Base-by-base conservation (phyloP, 805 yeast genomes). In the Zygosaccharomyces lentus region DNA sequence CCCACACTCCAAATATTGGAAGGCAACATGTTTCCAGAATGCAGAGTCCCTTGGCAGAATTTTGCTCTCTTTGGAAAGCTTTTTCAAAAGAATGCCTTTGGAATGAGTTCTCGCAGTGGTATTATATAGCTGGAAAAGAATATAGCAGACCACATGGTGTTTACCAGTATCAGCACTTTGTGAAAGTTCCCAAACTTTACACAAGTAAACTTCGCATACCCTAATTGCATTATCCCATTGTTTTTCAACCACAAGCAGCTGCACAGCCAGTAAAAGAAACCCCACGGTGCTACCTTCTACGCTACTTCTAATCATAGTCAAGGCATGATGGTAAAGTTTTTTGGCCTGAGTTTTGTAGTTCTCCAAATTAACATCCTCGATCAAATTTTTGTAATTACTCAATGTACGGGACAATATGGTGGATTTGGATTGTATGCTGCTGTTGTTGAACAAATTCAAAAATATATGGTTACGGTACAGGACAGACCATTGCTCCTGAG, bases 21-120 rank as follows among this genome's bases (percentile, higher is more conserved):
- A 60, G 4, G 53, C 65, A 19, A 63, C 47, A 44, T 54, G 61
- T 43, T 56, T 59, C 67, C 66, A 62, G 40, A 63, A 62, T 30
- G 50, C 42, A 17, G 44, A 16, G 21, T 54, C 51, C 9, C 45
- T 47, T 7, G 46, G 26, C 16, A 50, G 29, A 21, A 25, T 17
- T 7, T 39, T 37, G n/a, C 19, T 23, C 12, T 42, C 38, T 2
- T 21, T 32, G 5, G 16, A 29, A 7, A 59, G 27, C 24, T 49
- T 55, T n/a, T 48, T 43, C 32, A 62, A 47, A 15, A 62, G 41
- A 23, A 40, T 39, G 19, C 36, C 36, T 29, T 53, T 56, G 1
- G 66, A 58, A 15, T 55, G 43, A 6, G 38, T 36, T 50, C 65
- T 58, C 12, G 51, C 55, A 1, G 53, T 50, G 6, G 42, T 37